Evolutionary conservation across 371 early-diverging fungal genomes (phyloP).

Genomic region (Furculomyces boomerangus): DNA sequence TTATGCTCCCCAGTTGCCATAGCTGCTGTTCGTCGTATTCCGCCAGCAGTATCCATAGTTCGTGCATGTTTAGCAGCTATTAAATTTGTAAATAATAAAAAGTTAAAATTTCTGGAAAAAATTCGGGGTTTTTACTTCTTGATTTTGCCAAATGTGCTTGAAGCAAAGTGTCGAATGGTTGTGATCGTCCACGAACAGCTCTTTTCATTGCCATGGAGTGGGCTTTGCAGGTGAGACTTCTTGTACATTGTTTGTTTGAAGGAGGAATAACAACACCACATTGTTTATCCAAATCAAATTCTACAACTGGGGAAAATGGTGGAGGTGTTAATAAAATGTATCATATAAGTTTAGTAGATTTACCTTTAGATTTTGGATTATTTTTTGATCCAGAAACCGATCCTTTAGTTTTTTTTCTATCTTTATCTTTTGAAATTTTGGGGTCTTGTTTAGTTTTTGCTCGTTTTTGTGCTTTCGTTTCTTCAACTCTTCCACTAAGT

Average conservation of each 20-base stretch:
- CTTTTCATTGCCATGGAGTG: conserved; percentile 71
- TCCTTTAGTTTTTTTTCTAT: not conserved
- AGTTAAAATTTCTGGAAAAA: not conserved
- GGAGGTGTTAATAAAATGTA: not conserved
- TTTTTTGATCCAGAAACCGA: too few relatives aligned
- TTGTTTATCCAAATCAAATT: conserved; percentile 57
- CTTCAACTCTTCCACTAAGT: not conserved
- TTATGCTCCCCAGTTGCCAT: conserved; percentile 19
- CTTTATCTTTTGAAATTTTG: not conserved
- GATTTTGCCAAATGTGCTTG: conserved; percentile 43
- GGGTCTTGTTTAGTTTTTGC: not conserved
- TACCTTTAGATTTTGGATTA: too few relatives aligned
- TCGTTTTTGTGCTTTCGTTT: not conserved
- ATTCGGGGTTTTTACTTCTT: conserved; percentile 19
- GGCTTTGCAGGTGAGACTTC: conserved; percentile 68
- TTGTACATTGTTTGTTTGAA: conserved; percentile 39
- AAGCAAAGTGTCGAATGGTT: conserved; percentile 51
- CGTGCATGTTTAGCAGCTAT: conserved; percentile 14
- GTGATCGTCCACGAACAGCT: conserved; percentile 50
- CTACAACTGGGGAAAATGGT: not conserved
- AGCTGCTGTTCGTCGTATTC: conserved; percentile 18
- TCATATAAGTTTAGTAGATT: too few relatives aligned
- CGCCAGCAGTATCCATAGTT: conserved; percentile 8
- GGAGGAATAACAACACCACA: conserved; percentile 52
- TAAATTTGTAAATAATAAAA: not conserved